These are phyloP conservation scores for Didymella keratinophila DNA, from an alignment of 2,329 filamentous ascomycete species.

Conservation along the genomic window DNA sequence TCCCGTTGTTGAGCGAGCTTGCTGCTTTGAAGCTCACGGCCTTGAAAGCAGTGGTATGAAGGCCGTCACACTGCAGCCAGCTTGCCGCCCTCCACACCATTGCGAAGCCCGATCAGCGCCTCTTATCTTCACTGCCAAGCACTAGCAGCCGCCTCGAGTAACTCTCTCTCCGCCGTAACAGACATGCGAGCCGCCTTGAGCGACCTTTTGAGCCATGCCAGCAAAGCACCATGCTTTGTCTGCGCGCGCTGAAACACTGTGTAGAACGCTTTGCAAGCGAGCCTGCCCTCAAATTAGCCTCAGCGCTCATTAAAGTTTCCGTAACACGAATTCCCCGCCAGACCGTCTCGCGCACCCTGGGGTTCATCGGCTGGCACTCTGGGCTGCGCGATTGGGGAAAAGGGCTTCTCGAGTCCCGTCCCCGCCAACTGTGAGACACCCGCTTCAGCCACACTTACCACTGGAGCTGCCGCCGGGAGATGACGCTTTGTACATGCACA, in stretches of 20 bases:
- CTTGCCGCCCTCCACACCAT: slow-evolving; percentile 10
- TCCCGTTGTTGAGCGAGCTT: slow-evolving; percentile 15
- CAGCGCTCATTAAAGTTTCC: slow-evolving; percentile 18
- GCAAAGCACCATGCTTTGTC: slow-evolving; percentile 68
- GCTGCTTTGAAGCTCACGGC: slow-evolving; percentile 8
- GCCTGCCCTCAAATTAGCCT: slow-evolving; percentile 55
- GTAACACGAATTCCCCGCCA: slow-evolving; percentile 23
- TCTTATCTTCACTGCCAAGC: slow-evolving; percentile 22
- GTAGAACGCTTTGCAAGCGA: slow-evolving; percentile 74
- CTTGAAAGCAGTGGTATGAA: not conserved
- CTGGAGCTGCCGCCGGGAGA: slow-evolving; percentile 67
- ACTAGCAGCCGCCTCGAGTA: slow-evolving; percentile 39
- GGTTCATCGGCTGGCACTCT: slow-evolving; percentile 15
- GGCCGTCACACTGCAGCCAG: slow-evolving; percentile 14
- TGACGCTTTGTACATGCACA: slow-evolving; percentile 52
- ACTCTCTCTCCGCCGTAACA: slow-evolving; percentile 37
- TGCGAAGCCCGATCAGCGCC: slow-evolving; percentile 9
- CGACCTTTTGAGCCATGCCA: slow-evolving; percentile 69
- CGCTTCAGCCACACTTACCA: slow-evolving; percentile 62
- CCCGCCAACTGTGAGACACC: slow-evolving; percentile 35
- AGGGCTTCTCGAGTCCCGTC: slow-evolving; percentile 9
- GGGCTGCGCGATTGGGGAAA: slow-evolving; percentile 15
- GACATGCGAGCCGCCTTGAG: slow-evolving; percentile 40
- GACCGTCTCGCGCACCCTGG: slow-evolving; percentile 29
- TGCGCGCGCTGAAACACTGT: slow-evolving; percentile 75